Conservation (phyloP, 176 grass and related monocot species). For the Oryza nivara region DNA sequence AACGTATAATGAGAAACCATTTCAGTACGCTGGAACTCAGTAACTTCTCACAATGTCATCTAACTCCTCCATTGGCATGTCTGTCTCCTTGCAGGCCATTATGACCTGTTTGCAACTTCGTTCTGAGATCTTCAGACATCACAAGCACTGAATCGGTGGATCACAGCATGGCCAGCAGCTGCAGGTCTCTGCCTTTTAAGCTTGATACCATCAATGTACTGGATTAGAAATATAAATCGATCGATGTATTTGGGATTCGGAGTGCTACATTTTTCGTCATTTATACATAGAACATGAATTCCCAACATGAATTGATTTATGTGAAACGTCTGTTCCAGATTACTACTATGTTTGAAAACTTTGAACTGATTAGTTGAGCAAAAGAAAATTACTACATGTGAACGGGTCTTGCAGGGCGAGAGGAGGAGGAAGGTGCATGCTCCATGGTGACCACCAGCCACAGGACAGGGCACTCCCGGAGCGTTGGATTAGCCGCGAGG, state of each 20-base stretch:
- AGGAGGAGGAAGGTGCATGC: no score
- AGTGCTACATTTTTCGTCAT: background rate
- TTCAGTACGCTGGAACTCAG: background rate
- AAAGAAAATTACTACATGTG: no score
- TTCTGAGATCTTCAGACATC: slow-evolving; percentile 91
- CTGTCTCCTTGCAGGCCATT: slow-evolving; percentile 75
- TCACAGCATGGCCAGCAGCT: slow-evolving; percentile 41
- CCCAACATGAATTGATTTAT: background rate
- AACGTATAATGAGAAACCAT: background rate
- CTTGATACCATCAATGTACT: slow-evolving; percentile 53
- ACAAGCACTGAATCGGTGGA: slow-evolving; percentile 72
- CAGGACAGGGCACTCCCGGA: background rate
- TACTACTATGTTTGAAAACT: no score
- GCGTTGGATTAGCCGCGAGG: background rate
- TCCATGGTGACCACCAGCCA: no score
- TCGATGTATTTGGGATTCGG: background rate
- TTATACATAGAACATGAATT: no score
- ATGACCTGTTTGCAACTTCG: slow-evolving; percentile 36
- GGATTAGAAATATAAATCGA: background rate
- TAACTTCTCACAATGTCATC: background rate
- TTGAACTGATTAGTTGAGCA: no score
- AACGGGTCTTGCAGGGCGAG: no score
- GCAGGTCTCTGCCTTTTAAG: slow-evolving; percentile 22
- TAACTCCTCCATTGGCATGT: slow-evolving; percentile 15
- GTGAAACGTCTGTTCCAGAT: background rate